A percentile compares a stretch with the other conserved stretches of the same genome.
Conservation (phyloP, 2,329 filamentous ascomycete species). For the Trichoderma lentiforme region DNA sequence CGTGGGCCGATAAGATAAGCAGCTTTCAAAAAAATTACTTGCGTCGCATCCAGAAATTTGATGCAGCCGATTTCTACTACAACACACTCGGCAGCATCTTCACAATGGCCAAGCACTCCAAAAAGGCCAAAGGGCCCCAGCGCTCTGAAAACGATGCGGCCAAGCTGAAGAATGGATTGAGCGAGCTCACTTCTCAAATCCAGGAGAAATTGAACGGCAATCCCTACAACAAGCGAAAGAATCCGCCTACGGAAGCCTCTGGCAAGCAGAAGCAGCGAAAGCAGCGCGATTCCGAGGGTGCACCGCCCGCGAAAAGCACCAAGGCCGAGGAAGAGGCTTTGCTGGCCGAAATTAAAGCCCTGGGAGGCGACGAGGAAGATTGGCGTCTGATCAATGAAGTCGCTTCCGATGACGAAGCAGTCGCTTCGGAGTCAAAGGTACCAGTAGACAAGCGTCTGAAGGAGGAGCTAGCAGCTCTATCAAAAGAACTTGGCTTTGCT, state of each 20-base stretch:
- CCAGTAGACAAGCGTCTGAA: conserved; percentile 42
- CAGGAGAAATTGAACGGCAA: conserved; percentile 47
- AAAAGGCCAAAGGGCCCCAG: conserved; percentile 35
- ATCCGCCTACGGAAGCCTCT: conserved; percentile 36
- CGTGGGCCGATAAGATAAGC: conserved; percentile 19
- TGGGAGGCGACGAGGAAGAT: conserved; percentile 65
- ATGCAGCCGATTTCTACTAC: neutral
- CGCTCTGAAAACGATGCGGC: conserved; percentile 22
- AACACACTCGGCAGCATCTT: neutral
- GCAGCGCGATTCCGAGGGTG: conserved; percentile 33
- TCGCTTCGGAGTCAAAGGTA: conserved; percentile 31
- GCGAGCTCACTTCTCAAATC: conserved; percentile 54
- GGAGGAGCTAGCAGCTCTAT: conserved; percentile 37
- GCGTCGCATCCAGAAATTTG: conserved; percentile 8
- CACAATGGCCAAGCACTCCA: conserved; percentile 36
- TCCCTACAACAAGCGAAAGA: conserved; percentile 48
- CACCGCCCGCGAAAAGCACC: conserved; percentile 25
- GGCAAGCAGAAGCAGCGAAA: conserved; percentile 37
- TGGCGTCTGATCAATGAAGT: conserved; percentile 57
- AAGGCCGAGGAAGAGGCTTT: conserved; percentile 41
- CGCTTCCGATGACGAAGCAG: conserved; percentile 41
- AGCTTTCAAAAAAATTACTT: conserved; percentile 18
- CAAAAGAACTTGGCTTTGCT: conserved; percentile 39
- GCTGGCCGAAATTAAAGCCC: conserved; percentile 60
- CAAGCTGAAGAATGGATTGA: conserved; percentile 51